Evolutionary conservation across 495 filamentous ascomycete genomes (phyloP).

Genomic region (Aeminium ludgeri): DNA sequence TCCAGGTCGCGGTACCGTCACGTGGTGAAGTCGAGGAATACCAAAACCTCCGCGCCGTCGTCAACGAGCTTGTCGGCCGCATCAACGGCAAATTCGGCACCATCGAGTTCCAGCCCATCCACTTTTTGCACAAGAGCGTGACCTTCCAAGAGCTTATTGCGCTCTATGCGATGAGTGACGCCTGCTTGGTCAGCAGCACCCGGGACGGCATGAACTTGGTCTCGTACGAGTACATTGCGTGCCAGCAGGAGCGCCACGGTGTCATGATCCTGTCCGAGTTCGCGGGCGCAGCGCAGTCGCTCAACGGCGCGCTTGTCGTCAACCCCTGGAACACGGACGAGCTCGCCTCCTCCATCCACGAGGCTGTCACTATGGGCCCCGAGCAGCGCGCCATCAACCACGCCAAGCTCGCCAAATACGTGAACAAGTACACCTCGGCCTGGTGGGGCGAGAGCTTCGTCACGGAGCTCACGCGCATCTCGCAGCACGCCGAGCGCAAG

Average conservation of each 20-base stretch:
- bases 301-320: slow-evolving; percentile 72
- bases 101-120: slow-evolving; percentile 81
- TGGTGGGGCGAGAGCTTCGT: slow-evolving; percentile 98
- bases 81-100: slow-evolving; percentile 90
- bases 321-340: slow-evolving; percentile 89
- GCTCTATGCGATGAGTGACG: slow-evolving; percentile 76
- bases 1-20: slow-evolving; percentile 85
- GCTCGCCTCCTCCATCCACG: slow-evolving; percentile 66
- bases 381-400: slow-evolving; percentile 72
- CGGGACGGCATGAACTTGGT: slow-evolving; percentile 98
- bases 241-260: slow-evolving; percentile 65
- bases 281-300: slow-evolving; percentile 70
- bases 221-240: slow-evolving; percentile 89
- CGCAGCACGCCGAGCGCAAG: slow-evolving; percentile 35
- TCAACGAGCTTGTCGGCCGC: slow-evolving; percentile 76
- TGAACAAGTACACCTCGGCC: slow-evolving; percentile 79
- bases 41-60: slow-evolving; percentile 75
- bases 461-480: slow-evolving; percentile 59
- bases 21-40: slow-evolving; percentile 92
- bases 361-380: slow-evolving; percentile 67
- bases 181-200: slow-evolving; percentile 76
- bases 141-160: slow-evolving; percentile 81
- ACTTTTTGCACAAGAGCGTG: slow-evolving; percentile 86
- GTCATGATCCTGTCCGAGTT: slow-evolving; percentile 88
- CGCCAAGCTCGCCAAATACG: slow-evolving; percentile 63